Conservation (phyloP, 345 rosid species). For the Lepidium sativum region DNA sequence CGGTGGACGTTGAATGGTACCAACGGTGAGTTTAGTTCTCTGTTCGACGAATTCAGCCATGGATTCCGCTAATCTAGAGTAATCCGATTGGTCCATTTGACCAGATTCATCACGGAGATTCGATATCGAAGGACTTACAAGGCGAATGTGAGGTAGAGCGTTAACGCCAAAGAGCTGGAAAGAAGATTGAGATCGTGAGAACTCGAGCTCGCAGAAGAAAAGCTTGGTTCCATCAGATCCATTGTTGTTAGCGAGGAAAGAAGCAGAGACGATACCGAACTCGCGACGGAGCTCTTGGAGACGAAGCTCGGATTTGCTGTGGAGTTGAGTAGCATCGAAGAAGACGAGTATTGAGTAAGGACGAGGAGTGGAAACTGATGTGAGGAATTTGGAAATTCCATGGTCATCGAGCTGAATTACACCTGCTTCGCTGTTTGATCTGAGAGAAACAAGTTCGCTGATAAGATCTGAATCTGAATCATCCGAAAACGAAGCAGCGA, state of each 20-base stretch:
- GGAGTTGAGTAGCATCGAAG: slow-evolving; percentile 74
- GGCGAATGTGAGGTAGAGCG: slow-evolving; percentile 88
- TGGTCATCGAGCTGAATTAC: slow-evolving; percentile 78
- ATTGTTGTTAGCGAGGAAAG: slow-evolving; percentile 64
- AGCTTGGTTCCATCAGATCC: slow-evolving; percentile 40
- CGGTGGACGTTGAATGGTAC: slow-evolving; percentile 71
- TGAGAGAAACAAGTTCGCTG: slow-evolving; percentile 54
- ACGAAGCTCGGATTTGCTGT: slow-evolving; percentile 60
- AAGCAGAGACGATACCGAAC: slow-evolving; percentile 59
- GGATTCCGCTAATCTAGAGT: slow-evolving; percentile 67
- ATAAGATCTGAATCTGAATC: slow-evolving; percentile 42
- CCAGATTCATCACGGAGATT: slow-evolving; percentile 58
- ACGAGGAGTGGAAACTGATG: slow-evolving; percentile 59
- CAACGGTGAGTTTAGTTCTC: slow-evolving; percentile 50
- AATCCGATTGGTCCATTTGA: slow-evolving; percentile 63
- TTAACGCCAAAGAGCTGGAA: slow-evolving; percentile 73
- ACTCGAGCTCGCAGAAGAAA: slow-evolving; percentile 82
- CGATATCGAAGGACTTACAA: slow-evolving; percentile 42
- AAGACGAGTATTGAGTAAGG: slow-evolving; percentile 69
- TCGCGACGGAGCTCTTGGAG: slow-evolving; percentile 58
- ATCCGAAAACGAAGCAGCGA: neutral
- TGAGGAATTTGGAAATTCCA: slow-evolving; percentile 61
- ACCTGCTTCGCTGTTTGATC: slow-evolving; percentile 53
- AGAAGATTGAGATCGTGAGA: slow-evolving; percentile 54
- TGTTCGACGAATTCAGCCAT: slow-evolving; percentile 69